phyloP scores from a whole-genome alignment of 805 yeast species.

The Lipomyces yamadae region DNA sequence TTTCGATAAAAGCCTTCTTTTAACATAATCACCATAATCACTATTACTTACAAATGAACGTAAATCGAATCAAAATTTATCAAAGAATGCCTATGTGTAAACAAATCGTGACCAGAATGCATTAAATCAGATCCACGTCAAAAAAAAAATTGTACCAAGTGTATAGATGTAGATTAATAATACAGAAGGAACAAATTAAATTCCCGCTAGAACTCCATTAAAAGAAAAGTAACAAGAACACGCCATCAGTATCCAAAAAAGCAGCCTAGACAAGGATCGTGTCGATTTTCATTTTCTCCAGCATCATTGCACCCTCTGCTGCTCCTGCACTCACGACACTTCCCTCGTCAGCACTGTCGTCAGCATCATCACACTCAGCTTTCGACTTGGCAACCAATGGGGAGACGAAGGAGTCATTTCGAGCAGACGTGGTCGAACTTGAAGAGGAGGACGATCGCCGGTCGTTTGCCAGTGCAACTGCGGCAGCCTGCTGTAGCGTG shows the following conservation, averaged over 20 bases:
- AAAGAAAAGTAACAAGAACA: not conserved
- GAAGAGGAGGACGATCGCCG: slow-evolving; percentile 7
- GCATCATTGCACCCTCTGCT: slow-evolving; percentile 36
- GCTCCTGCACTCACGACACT: slow-evolving; percentile 25
- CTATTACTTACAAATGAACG: not conserved
- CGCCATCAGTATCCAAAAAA: not conserved
- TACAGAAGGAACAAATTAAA: not conserved
- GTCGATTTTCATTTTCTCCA: slow-evolving; percentile 34
- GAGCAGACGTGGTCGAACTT: not conserved
- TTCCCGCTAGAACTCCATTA: not conserved
- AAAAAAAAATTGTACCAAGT: not conserved
- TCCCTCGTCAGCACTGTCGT: slow-evolving; percentile 24
- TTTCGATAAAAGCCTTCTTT: not conserved
- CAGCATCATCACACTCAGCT: slow-evolving; percentile 5
- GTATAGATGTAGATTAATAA: not conserved
- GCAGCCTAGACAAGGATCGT: slow-evolving; percentile 26
- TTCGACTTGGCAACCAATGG: not conserved
- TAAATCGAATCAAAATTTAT: not conserved
- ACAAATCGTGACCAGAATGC: too few species aligned
- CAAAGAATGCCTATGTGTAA: not conserved
- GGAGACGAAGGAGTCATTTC: not conserved
- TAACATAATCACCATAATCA: not conserved
- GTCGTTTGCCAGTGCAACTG: slow-evolving; percentile 1
- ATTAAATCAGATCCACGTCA: too few species aligned
- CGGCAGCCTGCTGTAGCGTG: slow-evolving; percentile 5